phyloP scores from a whole-genome alignment of 2,329 filamentous ascomycete species.

The Pseudogymnoascus sp. region DNA sequence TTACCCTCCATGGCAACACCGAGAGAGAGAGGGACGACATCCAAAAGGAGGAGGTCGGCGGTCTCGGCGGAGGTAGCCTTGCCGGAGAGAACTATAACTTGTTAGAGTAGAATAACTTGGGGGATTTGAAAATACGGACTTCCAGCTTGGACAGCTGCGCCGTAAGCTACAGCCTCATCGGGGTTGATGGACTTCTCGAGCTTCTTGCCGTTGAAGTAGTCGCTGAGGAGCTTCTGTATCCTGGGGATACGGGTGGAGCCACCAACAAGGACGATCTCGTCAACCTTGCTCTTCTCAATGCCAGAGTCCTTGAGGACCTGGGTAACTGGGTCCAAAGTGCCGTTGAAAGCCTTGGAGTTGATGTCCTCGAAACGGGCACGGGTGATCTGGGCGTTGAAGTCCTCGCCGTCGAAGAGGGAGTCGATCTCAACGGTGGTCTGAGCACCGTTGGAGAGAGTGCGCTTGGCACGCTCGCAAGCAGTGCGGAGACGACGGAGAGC shows the following conservation, averaged over 20 bases:
- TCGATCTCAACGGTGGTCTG: constrained; percentile 98
- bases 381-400: constrained; percentile 95
- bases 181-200: constrained; percentile 99
- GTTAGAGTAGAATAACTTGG: too few species aligned
- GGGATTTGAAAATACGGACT: too few species aligned
- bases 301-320: constrained; percentile 91
- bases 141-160: constrained; percentile 91
- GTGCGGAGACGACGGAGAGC: constrained; percentile 93
- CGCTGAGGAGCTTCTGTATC: constrained; percentile 97
- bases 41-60: constrained; percentile 85
- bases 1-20: constrained; percentile 99
- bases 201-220: constrained; percentile 99
- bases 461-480: constrained; percentile 99
- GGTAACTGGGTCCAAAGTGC: constrained; percentile 89
- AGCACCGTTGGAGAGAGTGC: constrained; percentile 93
- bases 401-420: constrained; percentile 95
- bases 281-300: constrained; percentile 83
- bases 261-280: constrained; percentile 98
- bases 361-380: constrained; percentile 98
- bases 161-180: constrained; percentile 97
- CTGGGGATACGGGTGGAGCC: constrained; percentile 97
- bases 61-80: constrained; percentile 96
- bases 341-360: constrained; percentile 89
- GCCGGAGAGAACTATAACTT: constrained; percentile 48
- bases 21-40: constrained; percentile 91